Evolutionary conservation across 331 rosid genomes (phyloP).

Genomic region (Acacia pycnantha): DNA sequence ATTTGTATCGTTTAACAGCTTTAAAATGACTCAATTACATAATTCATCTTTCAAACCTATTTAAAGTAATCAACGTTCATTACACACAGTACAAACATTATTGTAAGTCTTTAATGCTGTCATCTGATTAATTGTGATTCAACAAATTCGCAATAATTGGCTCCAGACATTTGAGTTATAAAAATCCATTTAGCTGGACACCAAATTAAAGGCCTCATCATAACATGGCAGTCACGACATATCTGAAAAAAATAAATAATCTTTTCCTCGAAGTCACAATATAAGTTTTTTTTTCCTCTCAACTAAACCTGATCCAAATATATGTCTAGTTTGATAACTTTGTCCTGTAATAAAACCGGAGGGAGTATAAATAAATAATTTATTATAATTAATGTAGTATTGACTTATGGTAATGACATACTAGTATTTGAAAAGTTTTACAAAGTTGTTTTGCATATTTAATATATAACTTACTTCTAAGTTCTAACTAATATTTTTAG

Average conservation of each 20-base stretch:
- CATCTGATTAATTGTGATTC: background rate
- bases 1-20: background rate
- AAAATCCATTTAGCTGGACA: too few relatives aligned
- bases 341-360: too few relatives aligned
- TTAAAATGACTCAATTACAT: background rate
- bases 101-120: background rate
- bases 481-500: too few relatives aligned
- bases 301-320: too few relatives aligned
- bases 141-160: background rate
- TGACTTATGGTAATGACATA: too few relatives aligned
- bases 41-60: background rate
- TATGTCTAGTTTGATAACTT: too few relatives aligned
- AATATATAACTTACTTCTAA: too few relatives aligned
- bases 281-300: background rate
- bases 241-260: background rate
- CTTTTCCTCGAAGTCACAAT: background rate
- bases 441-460: too few relatives aligned
- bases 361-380: too few relatives aligned
- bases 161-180: background rate
- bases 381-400: too few relatives aligned
- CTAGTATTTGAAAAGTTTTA: too few relatives aligned
- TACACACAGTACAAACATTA: background rate
- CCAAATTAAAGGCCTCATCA: background rate
- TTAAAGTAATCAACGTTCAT: background rate
- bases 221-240: background rate